Evolutionary conservation across 148 eudicot genomes (phyloP).

Genomic region (Chenopodium formosanum): DNA sequence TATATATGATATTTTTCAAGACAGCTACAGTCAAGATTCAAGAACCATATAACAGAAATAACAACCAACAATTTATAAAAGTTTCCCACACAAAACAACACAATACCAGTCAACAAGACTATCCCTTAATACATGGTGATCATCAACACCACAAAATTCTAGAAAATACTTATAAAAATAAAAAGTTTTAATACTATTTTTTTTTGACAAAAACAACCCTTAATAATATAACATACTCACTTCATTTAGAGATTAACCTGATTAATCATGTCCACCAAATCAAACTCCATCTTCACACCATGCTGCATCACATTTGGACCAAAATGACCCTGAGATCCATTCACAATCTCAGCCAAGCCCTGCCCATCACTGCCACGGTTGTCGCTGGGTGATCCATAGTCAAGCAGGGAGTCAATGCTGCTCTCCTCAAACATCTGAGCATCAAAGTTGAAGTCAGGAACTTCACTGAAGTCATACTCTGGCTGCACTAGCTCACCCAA

Average conservation of each 20-base stretch:
- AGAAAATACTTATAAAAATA: neutral
- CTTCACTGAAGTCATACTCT: constrained; percentile 41
- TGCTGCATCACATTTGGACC: constrained; percentile 21
- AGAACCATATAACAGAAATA: constrained; percentile 20
- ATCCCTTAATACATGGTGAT: neutral
- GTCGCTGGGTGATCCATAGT: constrained; percentile 8
- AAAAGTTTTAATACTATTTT: neutral
- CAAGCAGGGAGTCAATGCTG: constrained; percentile 47
- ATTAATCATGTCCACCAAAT: constrained; percentile 60
- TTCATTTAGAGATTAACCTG: constrained; percentile 39
- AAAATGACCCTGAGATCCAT: neutral
- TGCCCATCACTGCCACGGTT: neutral
- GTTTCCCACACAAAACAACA: constrained; percentile 3
- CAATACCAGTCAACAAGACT: constrained; percentile 22
- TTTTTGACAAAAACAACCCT: constrained; percentile 1
- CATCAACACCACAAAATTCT: neutral
- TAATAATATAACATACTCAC: neutral
- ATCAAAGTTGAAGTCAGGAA: constrained; percentile 46
- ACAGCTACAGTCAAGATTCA: neutral
- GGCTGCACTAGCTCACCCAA: constrained; percentile 32
- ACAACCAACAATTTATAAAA: constrained; percentile 15
- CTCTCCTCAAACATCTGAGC: constrained; percentile 43
- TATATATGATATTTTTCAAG: neutral
- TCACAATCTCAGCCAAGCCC: neutral
- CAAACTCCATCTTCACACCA: constrained; percentile 54